Conservation (phyloP, 2,329 filamentous ascomycete species). For the Stemphylium beticola region DNA sequence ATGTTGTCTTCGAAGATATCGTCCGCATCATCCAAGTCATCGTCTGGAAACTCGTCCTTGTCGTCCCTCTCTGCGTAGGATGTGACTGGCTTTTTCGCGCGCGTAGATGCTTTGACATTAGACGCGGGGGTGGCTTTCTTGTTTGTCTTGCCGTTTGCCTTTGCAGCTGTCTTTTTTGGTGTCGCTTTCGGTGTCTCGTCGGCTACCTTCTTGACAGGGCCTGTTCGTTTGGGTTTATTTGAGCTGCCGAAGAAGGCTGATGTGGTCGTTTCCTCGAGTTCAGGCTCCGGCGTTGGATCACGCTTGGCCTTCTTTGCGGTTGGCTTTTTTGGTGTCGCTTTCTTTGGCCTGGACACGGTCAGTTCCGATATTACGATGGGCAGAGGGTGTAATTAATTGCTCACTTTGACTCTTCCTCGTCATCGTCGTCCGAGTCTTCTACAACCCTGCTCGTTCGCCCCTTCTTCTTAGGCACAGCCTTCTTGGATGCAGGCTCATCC, state of each 20-base stretch:
- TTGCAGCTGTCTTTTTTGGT: slow-evolving; percentile 43
- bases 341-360: slow-evolving; percentile 44
- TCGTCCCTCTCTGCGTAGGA: slow-evolving; percentile 65
- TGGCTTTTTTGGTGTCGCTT: slow-evolving; percentile 62
- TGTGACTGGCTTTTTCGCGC: slow-evolving; percentile 53
- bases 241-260: slow-evolving; percentile 69
- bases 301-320: slow-evolving; percentile 63
- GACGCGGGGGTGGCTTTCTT: slow-evolving; percentile 45
- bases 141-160: slow-evolving; percentile 38
- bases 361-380: slow-evolving; percentile 22
- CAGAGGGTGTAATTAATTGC: not conserved
- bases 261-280: slow-evolving; percentile 64
- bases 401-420: slow-evolving; percentile 50
- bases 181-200: slow-evolving; percentile 43
- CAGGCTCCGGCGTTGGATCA: slow-evolving; percentile 55
- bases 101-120: slow-evolving; percentile 46
- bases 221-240: slow-evolving; percentile 61
- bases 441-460: slow-evolving; percentile 55
- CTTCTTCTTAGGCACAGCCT: slow-evolving; percentile 53
- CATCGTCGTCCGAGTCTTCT: slow-evolving; percentile 74
- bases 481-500: slow-evolving; percentile 42
- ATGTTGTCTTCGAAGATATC: slow-evolving; percentile 82
- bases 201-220: slow-evolving; percentile 48
- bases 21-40: slow-evolving; percentile 66
- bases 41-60: slow-evolving; percentile 57